A percentile compares a stretch with the other conserved stretches of the same genome.
Evolutionary conservation across 495 filamentous ascomycete species (phyloP).

Genomic region (Sabuloglossum arenarium): DNA sequence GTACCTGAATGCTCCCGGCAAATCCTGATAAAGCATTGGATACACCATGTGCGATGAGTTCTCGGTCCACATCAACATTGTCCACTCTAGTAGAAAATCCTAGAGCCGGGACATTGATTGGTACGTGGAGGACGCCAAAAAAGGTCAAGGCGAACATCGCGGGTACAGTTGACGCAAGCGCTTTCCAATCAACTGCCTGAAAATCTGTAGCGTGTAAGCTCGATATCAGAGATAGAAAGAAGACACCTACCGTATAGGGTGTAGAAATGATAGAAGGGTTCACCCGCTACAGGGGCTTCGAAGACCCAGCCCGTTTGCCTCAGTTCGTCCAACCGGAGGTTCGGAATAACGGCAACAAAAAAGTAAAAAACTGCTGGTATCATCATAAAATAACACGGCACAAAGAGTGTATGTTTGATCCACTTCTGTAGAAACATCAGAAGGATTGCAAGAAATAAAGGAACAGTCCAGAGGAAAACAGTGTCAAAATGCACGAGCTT

Average conservation of each 20-base stretch:
- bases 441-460: conserved; percentile 54
- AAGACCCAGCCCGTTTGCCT: conserved; percentile 76
- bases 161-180: conserved; percentile 59
- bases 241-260: conserved; percentile 58
- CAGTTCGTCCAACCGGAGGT: conserved; percentile 38
- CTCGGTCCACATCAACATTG: conserved; percentile 72
- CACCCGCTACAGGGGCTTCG: conserved; percentile 54
- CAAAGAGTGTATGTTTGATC: conserved; percentile 57
- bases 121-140: conserved; percentile 91
- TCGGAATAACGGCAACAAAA: conserved; percentile 42
- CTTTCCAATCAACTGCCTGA: conserved; percentile 52
- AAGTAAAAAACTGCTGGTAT: conserved; percentile 71
- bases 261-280: conserved; percentile 95
- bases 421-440: conserved; percentile 53
- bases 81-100: conserved; percentile 80
- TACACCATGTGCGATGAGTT: conserved; percentile 80
- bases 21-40: conserved; percentile 81
- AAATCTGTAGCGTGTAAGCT: conserved; percentile 33
- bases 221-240: neutral
- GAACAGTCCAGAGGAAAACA: conserved; percentile 62
- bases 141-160: conserved; percentile 96
- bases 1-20: conserved; percentile 67
- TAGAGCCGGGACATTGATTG: conserved; percentile 89
- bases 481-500: conserved; percentile 52
- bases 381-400: conserved; percentile 68